Conservation (phyloP, 164 flowering plant genomes). For the Platanus orientalis region DNA sequence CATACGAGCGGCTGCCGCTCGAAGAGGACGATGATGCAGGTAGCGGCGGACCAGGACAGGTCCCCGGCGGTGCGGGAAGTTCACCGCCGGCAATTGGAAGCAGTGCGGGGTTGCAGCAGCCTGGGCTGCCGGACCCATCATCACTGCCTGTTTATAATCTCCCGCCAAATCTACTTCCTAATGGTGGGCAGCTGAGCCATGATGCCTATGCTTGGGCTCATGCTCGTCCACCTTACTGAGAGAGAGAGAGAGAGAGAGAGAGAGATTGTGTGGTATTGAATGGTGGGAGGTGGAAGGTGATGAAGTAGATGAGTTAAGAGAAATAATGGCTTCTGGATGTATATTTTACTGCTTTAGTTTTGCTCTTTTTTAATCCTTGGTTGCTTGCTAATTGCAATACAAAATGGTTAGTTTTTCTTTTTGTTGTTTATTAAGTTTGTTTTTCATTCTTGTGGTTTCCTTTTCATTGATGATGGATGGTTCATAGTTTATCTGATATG, state of each 20-base stretch:
- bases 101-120: constrained; percentile 7
- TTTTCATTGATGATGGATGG: not conserved
- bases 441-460: not conserved
- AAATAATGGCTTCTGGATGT: constrained; percentile 4
- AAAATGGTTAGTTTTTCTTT: constrained; percentile 2
- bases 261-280: not conserved
- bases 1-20: constrained; percentile 62
- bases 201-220: constrained; percentile 58
- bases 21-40: constrained; percentile 47
- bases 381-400: not conserved
- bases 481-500: not conserved
- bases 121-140: constrained; percentile 18
- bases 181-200: constrained; percentile 48
- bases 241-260: not conserved
- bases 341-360: constrained; percentile 5
- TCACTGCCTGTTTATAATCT: constrained; percentile 30
- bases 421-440: not conserved
- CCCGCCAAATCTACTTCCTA: constrained; percentile 48
- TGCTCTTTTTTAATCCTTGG: not conserved
- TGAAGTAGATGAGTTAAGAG: not conserved
- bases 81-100: constrained; percentile 16
- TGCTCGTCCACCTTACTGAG: constrained; percentile 33
- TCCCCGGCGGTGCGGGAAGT: constrained; percentile 7
- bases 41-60: constrained; percentile 9
- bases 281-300: too few species aligned